These are phyloP conservation scores for Powellomyces hirtus DNA, from an alignment of 192 early-diverging fungal species.

Conservation along the genomic window DNA sequence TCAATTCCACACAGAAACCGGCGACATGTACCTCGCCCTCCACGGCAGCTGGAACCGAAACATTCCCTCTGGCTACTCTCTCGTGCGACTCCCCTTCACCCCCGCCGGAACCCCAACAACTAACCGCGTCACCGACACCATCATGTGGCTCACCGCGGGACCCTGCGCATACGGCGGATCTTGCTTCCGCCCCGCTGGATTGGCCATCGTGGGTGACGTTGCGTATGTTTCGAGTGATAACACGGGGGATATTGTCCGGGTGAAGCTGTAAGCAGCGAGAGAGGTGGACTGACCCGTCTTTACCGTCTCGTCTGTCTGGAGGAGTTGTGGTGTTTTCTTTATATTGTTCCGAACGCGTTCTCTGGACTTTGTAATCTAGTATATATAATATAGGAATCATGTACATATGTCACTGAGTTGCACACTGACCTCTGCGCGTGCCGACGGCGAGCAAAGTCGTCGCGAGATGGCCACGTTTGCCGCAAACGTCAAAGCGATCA, in stretches of 20 bases:
- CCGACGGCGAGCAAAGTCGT: too few species aligned
- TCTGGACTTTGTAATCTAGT: too few species aligned
- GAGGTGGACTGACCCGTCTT: too few species aligned
- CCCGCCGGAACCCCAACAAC: not conserved
- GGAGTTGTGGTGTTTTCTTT: too few species aligned
- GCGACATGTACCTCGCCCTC: conserved; percentile 28
- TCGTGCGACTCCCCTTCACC: conserved; percentile 35
- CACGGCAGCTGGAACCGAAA: conserved; percentile 44
- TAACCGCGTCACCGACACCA: not conserved
- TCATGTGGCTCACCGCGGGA: not conserved
- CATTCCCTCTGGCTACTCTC: conserved; percentile 33
- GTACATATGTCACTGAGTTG: too few species aligned
- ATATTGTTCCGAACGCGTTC: too few species aligned
- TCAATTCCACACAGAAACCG: conserved; percentile 14
- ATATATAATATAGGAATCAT: too few species aligned
- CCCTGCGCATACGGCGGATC: not conserved
- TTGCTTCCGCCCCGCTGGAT: conserved; percentile 25
- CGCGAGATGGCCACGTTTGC: too few species aligned
- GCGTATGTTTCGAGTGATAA: conserved; percentile 18
- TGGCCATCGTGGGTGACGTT: conserved; percentile 4
- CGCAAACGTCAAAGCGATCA: too few species aligned
- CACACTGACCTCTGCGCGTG: too few species aligned
- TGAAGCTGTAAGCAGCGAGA: conserved; percentile 9
- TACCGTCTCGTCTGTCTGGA: too few species aligned
- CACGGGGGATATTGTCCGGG: conserved; percentile 25